Conservation (phyloP, 1,139 yeast genomes). For the Debaryomycetaceae sp. region DNA sequence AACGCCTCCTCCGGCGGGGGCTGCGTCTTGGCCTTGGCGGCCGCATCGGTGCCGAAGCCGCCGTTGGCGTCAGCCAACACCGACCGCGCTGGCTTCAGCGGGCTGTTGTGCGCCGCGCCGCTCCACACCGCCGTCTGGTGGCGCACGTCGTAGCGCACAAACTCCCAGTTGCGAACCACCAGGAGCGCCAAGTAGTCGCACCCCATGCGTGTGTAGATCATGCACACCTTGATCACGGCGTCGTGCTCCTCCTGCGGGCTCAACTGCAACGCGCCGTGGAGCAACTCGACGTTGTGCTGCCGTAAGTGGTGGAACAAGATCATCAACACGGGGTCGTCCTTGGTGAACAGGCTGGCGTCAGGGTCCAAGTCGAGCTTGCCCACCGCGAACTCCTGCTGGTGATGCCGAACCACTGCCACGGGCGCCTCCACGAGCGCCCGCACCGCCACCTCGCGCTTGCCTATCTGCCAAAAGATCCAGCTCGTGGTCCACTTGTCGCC, state of each 20-base stretch:
- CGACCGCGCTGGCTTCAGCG: constrained; percentile 5
- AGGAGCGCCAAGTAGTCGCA: constrained; percentile 75
- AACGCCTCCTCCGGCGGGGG: constrained; percentile 55
- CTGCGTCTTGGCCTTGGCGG: constrained; percentile 11
- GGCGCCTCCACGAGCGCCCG: constrained; percentile 63
- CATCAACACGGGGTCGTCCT: constrained; percentile 79
- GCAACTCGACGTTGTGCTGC: constrained; percentile 41
- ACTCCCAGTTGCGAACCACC: constrained; percentile 66
- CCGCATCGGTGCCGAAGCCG: constrained; percentile 6
- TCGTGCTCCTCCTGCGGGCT: constrained; percentile 50
- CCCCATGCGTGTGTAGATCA: constrained; percentile 82
- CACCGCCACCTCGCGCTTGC: constrained; percentile 50
- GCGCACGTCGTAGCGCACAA: constrained; percentile 27
- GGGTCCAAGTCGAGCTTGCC: constrained; percentile 15
- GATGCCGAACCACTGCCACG: constrained; percentile 30
- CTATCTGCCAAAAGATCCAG: constrained; percentile 73
- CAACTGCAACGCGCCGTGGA: constrained; percentile 45
- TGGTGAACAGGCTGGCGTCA: constrained; percentile 46
- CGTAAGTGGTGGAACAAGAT: constrained; percentile 63
- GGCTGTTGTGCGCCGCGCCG: neutral
- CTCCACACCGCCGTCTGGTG: constrained; percentile 2
- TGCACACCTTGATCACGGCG: constrained; percentile 58
- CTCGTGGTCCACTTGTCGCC: constrained; percentile 83
- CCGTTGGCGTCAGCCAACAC: constrained; percentile 6
- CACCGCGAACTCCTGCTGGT: constrained; percentile 18